Evolutionary conservation across 2,329 filamentous ascomycete genomes (phyloP).

Genomic region (Hypocrella siamensis): DNA sequence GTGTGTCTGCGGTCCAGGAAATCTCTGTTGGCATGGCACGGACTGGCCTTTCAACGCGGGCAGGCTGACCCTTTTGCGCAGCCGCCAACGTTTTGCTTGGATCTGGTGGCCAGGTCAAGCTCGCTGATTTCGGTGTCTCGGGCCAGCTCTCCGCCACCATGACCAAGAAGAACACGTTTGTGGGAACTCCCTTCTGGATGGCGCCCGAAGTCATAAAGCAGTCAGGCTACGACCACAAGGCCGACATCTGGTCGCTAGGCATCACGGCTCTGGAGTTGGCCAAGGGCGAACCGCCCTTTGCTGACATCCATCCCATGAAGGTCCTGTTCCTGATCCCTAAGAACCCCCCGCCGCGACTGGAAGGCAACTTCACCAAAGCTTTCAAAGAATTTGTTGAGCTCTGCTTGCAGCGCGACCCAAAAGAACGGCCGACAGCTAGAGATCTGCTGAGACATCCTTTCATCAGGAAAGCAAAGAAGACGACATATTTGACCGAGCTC

Average conservation of each 20-base stretch:
- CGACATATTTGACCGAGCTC: constrained; percentile 88
- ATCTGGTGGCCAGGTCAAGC: constrained; percentile 85
- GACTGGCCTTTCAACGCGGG: too few species aligned
- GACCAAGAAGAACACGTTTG: constrained; percentile 99
- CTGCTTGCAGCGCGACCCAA: constrained; percentile 78
- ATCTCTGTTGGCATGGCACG: too few species aligned
- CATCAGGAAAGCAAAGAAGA: constrained; percentile 82
- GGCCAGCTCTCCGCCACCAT: constrained; percentile 93
- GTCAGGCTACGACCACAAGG: constrained; percentile 93
- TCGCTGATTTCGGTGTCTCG: constrained; percentile 94
- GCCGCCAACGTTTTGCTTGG: constrained; percentile 86
- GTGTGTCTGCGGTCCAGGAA: constrained; percentile 21
- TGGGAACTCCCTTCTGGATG: constrained; percentile 99
- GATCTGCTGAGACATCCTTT: constrained; percentile 84
- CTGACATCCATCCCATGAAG: constrained; percentile 97
- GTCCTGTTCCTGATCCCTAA: constrained; percentile 93
- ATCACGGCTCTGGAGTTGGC: constrained; percentile 89
- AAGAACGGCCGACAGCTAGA: constrained; percentile 71
- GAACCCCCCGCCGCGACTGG: constrained; percentile 69
- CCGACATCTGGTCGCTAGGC: constrained; percentile 92
- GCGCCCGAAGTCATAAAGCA: constrained; percentile 97
- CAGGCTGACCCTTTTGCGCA: constrained; percentile 18
- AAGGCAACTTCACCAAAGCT: constrained; percentile 64
- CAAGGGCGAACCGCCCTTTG: constrained; percentile 83
- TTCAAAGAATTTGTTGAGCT: constrained; percentile 77